A percentile compares a stretch with the other conserved stretches of the same genome.
phyloP scores from a whole-genome alignment of 1,284 basidiomycete species.

The Xerocomus nothofagi region DNA sequence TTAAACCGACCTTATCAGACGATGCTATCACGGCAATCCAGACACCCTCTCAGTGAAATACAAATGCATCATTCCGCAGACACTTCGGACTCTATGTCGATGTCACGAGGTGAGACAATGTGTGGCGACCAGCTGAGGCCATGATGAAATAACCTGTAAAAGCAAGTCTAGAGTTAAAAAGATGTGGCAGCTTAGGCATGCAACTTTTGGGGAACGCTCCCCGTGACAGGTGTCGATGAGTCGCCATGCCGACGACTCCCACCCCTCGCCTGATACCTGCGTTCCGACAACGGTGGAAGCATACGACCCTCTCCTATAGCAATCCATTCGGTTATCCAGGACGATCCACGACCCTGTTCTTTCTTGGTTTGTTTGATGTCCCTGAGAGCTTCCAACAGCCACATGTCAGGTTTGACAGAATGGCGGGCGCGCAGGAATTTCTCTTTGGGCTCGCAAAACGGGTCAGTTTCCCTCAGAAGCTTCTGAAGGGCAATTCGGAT shows the following conservation, averaged over 20 bases:
- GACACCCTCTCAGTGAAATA: slow-evolving; percentile 7
- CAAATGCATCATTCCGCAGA: background rate
- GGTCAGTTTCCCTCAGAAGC: slow-evolving; percentile 34
- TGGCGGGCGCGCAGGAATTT: slow-evolving; percentile 21
- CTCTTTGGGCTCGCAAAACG: slow-evolving; percentile 30
- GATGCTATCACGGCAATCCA: background rate
- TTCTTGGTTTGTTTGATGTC: slow-evolving; percentile 40
- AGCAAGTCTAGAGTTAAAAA: slow-evolving; percentile 8
- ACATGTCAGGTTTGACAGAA: slow-evolving; percentile 34
- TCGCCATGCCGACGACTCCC: slow-evolving; percentile 1
- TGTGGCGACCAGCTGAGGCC: background rate
- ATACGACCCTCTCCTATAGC: slow-evolving; percentile 25
- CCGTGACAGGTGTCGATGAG: slow-evolving; percentile 1
- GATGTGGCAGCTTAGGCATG: slow-evolving; percentile 9
- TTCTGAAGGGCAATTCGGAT: slow-evolving; percentile 44
- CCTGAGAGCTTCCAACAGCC: slow-evolving; percentile 41
- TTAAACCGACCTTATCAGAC: background rate
- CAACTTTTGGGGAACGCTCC: background rate
- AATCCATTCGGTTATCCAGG: slow-evolving; percentile 33
- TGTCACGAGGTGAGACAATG: background rate
- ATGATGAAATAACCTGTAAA: no score
- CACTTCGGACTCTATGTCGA: background rate
- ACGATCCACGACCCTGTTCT: slow-evolving; percentile 28
- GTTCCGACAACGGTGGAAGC: slow-evolving; percentile 20
- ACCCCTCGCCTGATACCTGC: slow-evolving; percentile 15